Conservation (phyloP, 2,329 filamentous ascomycete species). For the Thelonectria blattea region DNA sequence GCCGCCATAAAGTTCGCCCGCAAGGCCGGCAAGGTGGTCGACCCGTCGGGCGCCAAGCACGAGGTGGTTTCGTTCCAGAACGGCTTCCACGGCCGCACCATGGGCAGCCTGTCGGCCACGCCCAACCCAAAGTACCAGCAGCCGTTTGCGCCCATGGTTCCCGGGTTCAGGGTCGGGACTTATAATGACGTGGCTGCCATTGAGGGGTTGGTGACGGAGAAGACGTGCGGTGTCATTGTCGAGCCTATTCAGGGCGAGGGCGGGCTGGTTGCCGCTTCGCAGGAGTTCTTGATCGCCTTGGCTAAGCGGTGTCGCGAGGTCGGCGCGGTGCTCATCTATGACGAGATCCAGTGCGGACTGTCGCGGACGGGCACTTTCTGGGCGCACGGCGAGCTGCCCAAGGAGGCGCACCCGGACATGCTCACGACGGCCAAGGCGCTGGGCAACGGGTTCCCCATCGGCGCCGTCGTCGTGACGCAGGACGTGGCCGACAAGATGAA, state of each 20-base stretch:
- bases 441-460: slow-evolving; percentile 95
- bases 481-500: slow-evolving; percentile 50
- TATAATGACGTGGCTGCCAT: slow-evolving; percentile 83
- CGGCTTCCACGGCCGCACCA: slow-evolving; percentile 95
- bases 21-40: slow-evolving; percentile 81
- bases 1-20: slow-evolving; percentile 96
- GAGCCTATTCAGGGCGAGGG: slow-evolving; percentile 98
- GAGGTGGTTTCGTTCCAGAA: slow-evolving; percentile 91
- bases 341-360: slow-evolving; percentile 97
- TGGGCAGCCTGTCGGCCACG: slow-evolving; percentile 94
- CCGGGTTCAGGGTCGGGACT: slow-evolving; percentile 85
- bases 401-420: slow-evolving; percentile 88
- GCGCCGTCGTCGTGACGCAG: slow-evolving; percentile 62
- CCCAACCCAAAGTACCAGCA: slow-evolving; percentile 98
- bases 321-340: slow-evolving; percentile 87
- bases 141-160: slow-evolving; percentile 94
- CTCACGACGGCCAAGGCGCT: slow-evolving; percentile 94
- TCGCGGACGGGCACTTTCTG: slow-evolving; percentile 87
- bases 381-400: slow-evolving; percentile 79
- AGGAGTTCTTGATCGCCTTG: slow-evolving; percentile 85
- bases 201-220: slow-evolving; percentile 75
- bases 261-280: slow-evolving; percentile 82
- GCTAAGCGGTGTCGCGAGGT: slow-evolving; percentile 84
- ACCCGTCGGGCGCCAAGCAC: slow-evolving; percentile 74
- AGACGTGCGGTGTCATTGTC: slow-evolving; percentile 92